Evolutionary conservation across 495 filamentous ascomycete genomes (phyloP).

Genomic region (Tuber melanosporum): DNA sequence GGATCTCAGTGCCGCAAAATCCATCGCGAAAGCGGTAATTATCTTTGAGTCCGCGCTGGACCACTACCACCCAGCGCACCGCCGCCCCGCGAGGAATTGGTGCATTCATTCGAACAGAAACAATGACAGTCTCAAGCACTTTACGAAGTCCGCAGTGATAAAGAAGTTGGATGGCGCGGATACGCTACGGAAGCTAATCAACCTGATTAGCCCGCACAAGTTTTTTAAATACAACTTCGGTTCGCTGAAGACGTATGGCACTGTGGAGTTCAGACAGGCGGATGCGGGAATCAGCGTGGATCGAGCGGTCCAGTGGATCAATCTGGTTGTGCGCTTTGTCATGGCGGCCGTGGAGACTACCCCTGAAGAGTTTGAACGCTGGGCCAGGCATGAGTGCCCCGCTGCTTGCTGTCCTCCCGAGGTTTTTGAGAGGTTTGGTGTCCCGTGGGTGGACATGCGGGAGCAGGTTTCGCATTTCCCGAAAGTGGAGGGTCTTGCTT

Average conservation of each 20-base stretch:
- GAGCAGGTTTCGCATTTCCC: not conserved
- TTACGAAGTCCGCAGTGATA: conserved; percentile 24
- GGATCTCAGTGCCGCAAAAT: conserved; percentile 23
- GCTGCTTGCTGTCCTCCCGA: conserved; percentile 18
- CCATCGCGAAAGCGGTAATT: conserved; percentile 34
- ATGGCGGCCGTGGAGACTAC: conserved; percentile 16
- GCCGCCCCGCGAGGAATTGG: conserved; percentile 27
- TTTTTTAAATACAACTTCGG: conserved; percentile 39
- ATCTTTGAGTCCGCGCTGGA: conserved; percentile 36
- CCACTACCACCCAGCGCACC: conserved; percentile 26
- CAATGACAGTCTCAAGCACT: conserved; percentile 12
- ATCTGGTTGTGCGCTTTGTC: conserved; percentile 27
- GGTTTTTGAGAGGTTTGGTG: conserved; percentile 27
- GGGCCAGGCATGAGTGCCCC: conserved; percentile 25
- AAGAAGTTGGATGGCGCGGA: conserved; percentile 14
- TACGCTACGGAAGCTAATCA: conserved; percentile 19
- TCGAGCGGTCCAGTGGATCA: conserved; percentile 29
- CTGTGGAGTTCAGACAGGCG: conserved; percentile 36
- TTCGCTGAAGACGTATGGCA: conserved; percentile 28
- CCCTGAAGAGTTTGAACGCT: conserved; percentile 15
- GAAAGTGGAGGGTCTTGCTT: not conserved
- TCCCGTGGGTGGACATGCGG: conserved; percentile 15
- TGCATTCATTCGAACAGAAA: conserved; percentile 32
- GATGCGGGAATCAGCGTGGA: conserved; percentile 22
- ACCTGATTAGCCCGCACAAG: conserved; percentile 30